Base-by-base conservation (phyloP, 2,329 filamentous ascomycete species). In the Aspergillus calidoustus region DNA sequence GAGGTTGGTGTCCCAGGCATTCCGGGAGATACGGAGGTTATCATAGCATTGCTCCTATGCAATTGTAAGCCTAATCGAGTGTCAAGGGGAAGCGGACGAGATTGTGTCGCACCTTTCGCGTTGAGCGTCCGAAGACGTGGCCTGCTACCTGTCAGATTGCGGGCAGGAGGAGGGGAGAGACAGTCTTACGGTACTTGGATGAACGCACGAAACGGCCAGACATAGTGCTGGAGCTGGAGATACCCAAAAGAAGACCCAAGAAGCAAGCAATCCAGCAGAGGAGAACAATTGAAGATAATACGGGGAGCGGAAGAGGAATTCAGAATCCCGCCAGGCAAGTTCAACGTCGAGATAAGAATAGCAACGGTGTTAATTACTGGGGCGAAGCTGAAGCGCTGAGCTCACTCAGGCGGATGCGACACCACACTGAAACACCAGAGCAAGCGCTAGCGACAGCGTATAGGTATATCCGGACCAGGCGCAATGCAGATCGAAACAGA, bases 1-100 rank as follows among this genome's bases (percentile, higher is more conserved):
- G 75, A 99, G 83, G 82, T 99, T 99, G 74, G 93, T 97, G 80
- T 99, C 95, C 95, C 95, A 99, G 59, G 95, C 95, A 88, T 99
- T 99, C 80, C 91, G 92, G 75, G 93, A 97, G 80, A 99, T 92
- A 77, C 92, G 92, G 70, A 99, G 84, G 80, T 98, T 98, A 80
- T 99, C 95, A 82, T 98, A 99, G 84, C 93, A 97, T 86, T 92
- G 91, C 79, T 99, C 95, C 87, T 89, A 62, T 22, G 28, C 22
- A 19, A 53, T 53, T 56, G 66, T 64, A 30, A 65, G 61, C 44
- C 34, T 30, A 34, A 47, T 22, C 30, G n/a, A 25, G 28, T 17
- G n/a, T 17, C 43, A 25, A 15, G n/a, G 50, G 22, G 30, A 31
- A 38, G 15, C 34, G 13, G 28, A 31, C 49, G 48, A 23, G 9